Percentiles rank a stretch among this genome's conserved stretches.
These are phyloP conservation scores for Thielaviopsis musarum DNA, from an alignment of 2,329 filamentous ascomycete genomes.

Conservation along the genomic window DNA sequence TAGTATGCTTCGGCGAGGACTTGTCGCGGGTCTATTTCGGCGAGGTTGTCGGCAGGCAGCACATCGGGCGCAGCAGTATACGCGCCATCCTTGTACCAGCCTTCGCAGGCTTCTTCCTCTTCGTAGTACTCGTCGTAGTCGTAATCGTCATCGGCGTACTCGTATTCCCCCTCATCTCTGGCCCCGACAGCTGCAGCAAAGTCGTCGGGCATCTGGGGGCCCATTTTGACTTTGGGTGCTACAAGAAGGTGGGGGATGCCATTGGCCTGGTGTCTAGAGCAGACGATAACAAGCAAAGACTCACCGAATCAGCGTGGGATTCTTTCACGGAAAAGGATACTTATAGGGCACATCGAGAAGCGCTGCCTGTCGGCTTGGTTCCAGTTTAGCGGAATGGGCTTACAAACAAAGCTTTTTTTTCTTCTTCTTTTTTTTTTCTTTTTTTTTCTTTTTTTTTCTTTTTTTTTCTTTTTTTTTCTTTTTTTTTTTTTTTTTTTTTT, in stretches of 20 bases:
- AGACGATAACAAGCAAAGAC: conserved; percentile 16
- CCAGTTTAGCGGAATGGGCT: neutral
- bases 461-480: neutral
- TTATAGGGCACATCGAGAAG: conserved; percentile 6
- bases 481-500: neutral
- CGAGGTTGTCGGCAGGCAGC: conserved; percentile 16
- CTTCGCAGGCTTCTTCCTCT: conserved; percentile 36
- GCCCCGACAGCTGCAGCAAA: conserved; percentile 2
- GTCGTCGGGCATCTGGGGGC: conserved; percentile 31
- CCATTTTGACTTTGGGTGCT: conserved; percentile 34
- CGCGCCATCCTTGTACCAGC: conserved; percentile 62
- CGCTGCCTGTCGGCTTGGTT: neutral
- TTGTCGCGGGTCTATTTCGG: conserved; percentile 19
- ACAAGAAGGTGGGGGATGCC: conserved; percentile 55
- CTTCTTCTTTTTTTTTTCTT: neutral
- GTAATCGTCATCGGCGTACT: conserved; percentile 14
- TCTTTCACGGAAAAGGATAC: conserved; percentile 13
- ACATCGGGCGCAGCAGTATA: conserved; percentile 46
- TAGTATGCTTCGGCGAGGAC: conserved; percentile 51
- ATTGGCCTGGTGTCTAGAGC: conserved; percentile 53
- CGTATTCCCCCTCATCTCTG: conserved; percentile 14
- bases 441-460: too few relatives aligned
- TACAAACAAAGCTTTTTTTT: neutral
- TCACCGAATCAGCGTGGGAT: conserved; percentile 31
- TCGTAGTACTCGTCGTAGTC: conserved; percentile 26